Base-by-base conservation (phyloP, 2,329 filamentous ascomycete genomes). In the Paraphoma chrysanthemicola region DNA sequence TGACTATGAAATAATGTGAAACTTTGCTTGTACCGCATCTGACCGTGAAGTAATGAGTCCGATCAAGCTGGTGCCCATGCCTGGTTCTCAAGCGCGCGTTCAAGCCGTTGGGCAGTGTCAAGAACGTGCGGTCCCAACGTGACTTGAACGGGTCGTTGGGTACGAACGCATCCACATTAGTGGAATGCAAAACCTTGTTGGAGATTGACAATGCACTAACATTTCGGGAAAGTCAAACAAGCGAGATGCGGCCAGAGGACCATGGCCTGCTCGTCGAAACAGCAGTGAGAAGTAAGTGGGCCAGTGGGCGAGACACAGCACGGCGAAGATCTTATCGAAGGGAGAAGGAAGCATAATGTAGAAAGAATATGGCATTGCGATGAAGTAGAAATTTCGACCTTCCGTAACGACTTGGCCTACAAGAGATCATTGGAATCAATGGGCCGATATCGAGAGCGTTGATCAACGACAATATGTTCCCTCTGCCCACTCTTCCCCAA, bases 401-500 rank as follows among this genome's bases (percentile, higher is more conserved):
- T 10, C 9, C 33, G 14, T 3, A 36, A 10, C 33, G 33, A 36
- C 10, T 36, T 10, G 33, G 33, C 33, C 33, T 10, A 14, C 33
- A 18, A 44, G 18, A 44, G 18, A 30, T 44, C 16, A 44, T n/a
- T 11, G 17, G n/a, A 29, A 44, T 28, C 18, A 44, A 44, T 44
- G 43, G 18, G 18, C 28, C 10, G 28, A 44, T 10, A 28, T 44
- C 28, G 18, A 44, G 17, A 42, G 16, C 11, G 16, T 9, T 12
- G 11, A 23, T 44, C 6, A 48, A 36, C 28, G 44, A 65, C 60
- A 44, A 31, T 55, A 68, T 75, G 70, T 75, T 11, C 55, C 66
- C 69, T 69, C 44, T 51, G 57, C 54, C 50, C 48, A 66, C 62
- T 72, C 63, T 55, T 60, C 57, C 60, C 61, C 63, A 49, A 59